Percentiles rank a stretch among this genome's conserved stretches.
phyloP scores from a whole-genome alignment of 352 stramenopile species.

The Globisporangium megalacanthum region DNA sequence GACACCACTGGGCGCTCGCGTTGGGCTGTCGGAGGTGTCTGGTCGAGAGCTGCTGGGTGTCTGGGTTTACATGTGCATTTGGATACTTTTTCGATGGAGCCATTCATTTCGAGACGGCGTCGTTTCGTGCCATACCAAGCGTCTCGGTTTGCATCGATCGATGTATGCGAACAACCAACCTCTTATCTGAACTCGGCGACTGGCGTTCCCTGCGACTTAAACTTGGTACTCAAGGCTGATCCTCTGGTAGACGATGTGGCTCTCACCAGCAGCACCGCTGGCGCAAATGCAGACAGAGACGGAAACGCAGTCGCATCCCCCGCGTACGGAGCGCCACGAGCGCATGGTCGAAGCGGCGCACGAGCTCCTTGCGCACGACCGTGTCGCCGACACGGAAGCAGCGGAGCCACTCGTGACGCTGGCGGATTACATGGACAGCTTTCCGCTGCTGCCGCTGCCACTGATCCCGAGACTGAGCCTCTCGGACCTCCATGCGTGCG shows the following conservation, averaged over 20 bases:
- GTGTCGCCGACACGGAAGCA: neutral
- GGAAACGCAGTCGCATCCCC: too few species aligned
- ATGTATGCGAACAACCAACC: too few species aligned
- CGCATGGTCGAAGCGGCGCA: constrained; percentile 28
- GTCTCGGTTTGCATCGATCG: too few species aligned
- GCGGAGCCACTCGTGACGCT: constrained; percentile 13
- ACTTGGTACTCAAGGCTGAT: too few species aligned
- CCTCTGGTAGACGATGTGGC: constrained; percentile 7
- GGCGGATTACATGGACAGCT: constrained; percentile 55
- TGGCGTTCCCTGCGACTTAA: too few species aligned
- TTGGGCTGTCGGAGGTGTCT: too few species aligned
- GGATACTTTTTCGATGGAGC: neutral
- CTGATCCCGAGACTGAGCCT: constrained; percentile 45
- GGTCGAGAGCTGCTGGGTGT: too few species aligned
- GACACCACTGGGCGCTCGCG: too few species aligned
- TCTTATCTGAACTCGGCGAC: too few species aligned
- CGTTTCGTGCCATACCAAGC: too few species aligned
- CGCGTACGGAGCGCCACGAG: constrained; percentile 13
- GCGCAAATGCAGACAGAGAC: neutral
- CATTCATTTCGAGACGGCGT: too few species aligned
- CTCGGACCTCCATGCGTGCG: constrained; percentile 36
- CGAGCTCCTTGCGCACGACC: constrained; percentile 13
- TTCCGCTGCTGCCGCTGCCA: constrained; percentile 50
- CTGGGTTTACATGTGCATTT: too few species aligned
- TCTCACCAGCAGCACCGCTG: neutral